Base-by-base conservation (phyloP, 768 basidiomycete genomes). In the Suillus hirtellus region DNA sequence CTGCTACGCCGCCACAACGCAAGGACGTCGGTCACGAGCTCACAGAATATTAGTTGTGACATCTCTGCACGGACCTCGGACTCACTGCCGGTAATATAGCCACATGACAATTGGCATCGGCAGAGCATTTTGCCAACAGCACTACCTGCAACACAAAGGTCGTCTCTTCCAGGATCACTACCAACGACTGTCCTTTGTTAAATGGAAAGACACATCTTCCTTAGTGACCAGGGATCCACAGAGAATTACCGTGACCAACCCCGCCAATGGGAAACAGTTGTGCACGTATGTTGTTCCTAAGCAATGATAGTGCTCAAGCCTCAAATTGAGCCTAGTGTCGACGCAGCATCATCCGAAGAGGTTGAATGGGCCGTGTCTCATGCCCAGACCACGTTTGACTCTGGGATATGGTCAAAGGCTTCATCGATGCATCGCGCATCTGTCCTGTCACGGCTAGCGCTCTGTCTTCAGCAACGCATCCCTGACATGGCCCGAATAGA, bases 381-480 rank as follows among this genome's bases (percentile, higher is more conserved):
- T 37, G 89, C 90, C 0, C 84, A 93, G 56, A 70, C 75, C 5
- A 80, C 75, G 4, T 93, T 88, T 71, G 75, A 84, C 47, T 85
- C 86, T 1, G 92, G 92, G 2, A 71, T 82, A 43, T 94, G 93
- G 93, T 91, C 92, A 12, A 83, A 77, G 68, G 76, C 87, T 4
- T 74, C 90, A 6, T 73, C 81, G 2, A 69, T 85, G 0, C 72
- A 83, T 42, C 89, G 93, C 50, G 88, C 92, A 8, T 81, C 79
- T 64, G 82, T 89, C 19, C 80, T 94, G 7, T 81, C 85, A 3
- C 82, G 81, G 50, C 79, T 95, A 42, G 91, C 92, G 10, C 79
- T 85, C 10, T 71, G 80, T 6, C 79, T 94, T 10, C 87, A 89
- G 67, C 78, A 78, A 19, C 81, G 77, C 66, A 75, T 89, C 19